Evolutionary conservation across 2,329 filamentous ascomycete genomes (phyloP).

Genomic region (Aspergillus spinulosporus): DNA sequence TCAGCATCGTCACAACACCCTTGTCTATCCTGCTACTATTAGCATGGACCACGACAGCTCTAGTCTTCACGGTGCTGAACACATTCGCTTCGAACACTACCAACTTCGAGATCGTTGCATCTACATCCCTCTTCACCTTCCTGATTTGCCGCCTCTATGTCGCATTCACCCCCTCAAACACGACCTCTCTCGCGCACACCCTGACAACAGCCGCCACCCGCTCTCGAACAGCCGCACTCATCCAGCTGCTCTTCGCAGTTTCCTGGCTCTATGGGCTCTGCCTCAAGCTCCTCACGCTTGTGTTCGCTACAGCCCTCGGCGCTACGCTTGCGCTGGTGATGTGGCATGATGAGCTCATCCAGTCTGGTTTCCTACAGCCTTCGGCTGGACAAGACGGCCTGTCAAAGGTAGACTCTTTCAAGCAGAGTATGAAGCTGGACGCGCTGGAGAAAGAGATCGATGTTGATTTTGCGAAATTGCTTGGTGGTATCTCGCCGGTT

Average conservation of each 20-base stretch:
- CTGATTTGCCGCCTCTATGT: conserved; percentile 16
- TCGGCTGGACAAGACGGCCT: too few relatives aligned
- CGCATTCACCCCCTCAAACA: background rate
- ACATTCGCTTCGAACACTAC: conserved; percentile 18
- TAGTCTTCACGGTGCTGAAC: conserved; percentile 21
- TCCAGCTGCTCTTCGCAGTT: conserved; percentile 11
- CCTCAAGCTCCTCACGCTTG: conserved; percentile 11
- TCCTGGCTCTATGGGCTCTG: conserved; percentile 18
- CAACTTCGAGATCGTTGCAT: conserved; percentile 12
- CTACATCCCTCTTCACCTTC: conserved; percentile 23
- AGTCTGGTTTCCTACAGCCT: too few relatives aligned
- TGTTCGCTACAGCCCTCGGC: conserved; percentile 18
- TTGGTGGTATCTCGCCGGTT: conserved; percentile 18
- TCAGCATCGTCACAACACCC: background rate
- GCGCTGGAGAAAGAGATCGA: conserved; percentile 12
- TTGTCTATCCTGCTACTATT: conserved; percentile 9
- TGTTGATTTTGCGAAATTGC: conserved; percentile 8
- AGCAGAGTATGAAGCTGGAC: background rate
- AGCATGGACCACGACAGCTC: conserved; percentile 14
- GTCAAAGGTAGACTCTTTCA: background rate
- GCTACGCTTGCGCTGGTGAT: conserved; percentile 13
- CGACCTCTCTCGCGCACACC: conserved; percentile 15
- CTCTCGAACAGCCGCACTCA: conserved; percentile 11
- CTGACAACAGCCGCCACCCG: conserved; percentile 15
- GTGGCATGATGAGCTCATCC: conserved; percentile 9